Base-by-base conservation (phyloP, 2,329 filamentous ascomycete genomes). In the Colletotrichum tropicale region DNA sequence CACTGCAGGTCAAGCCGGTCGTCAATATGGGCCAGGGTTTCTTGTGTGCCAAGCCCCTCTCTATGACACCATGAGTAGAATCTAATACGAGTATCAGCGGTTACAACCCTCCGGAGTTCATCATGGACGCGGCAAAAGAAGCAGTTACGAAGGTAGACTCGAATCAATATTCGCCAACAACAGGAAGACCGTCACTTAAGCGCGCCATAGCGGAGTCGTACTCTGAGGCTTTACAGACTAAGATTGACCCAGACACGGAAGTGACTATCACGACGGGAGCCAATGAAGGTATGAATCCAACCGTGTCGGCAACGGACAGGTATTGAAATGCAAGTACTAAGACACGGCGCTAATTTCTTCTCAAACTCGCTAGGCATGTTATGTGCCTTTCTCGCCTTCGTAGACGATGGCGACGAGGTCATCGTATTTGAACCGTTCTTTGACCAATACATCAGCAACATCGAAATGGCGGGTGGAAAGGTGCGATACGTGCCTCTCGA, bases 351-450 rank as follows among this genome's bases (percentile, higher is more conserved):
- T 38, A 18, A 38, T 18, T 18, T 8, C 36, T 18, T 38, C 15
- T 9, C 7, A 38, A 38, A 38, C 36, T 38, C 8, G 36, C 3
- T 72, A 91, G 91, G 95, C 81, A 98, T 98, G 95, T 89, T 99
- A 78, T 96, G 95, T 82, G 97, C 96, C 0, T 98, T 99, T 82
- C 98, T 99, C 97, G 97, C 91, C 4, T 99, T 99, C 80, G 93
- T 99, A 74, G 97, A 99, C 85, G 91, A 91, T 2, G 97, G 95
- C 15, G 97, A 99, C 82, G 97, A 99, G 85, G 97, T 98, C 78
- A 98, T 99, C 79, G 91, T 99, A 72, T 98, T 99, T 83, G 97
- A 99, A 87, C 97, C 97, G 12, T 99, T 98, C 87, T 99, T 98
- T 83, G 97, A 99, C 86, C 97, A 99, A 79, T 98, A 98, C 84